Conservation (phyloP, 352 stramenopile species). For the Pythium graminicola region DNA sequence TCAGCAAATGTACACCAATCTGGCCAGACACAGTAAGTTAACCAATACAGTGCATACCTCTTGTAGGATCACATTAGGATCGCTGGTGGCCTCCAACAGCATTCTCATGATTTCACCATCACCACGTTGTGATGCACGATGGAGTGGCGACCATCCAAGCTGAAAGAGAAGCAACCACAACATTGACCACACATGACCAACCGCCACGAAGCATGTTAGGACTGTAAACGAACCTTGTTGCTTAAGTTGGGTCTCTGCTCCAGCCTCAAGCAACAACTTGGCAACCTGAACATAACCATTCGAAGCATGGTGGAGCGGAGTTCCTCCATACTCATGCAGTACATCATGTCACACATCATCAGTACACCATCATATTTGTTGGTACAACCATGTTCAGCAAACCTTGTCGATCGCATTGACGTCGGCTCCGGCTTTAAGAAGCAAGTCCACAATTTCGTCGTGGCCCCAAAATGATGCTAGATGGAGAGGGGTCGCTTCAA, state of each 20-base stretch:
- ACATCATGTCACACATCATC: background rate
- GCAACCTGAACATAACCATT: background rate
- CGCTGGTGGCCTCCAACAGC: background rate
- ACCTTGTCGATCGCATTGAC: background rate
- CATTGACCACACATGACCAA: background rate
- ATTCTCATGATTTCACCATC: background rate
- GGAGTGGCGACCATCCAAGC: background rate
- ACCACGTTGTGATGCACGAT: background rate
- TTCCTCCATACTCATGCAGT: background rate
- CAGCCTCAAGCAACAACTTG: background rate
- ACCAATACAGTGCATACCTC: no score
- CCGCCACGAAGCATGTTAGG: background rate
- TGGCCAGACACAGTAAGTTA: background rate
- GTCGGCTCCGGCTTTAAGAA: background rate
- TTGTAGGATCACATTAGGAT: background rate
- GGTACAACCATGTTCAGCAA: background rate
- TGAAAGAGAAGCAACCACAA: background rate
- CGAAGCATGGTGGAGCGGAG: background rate
- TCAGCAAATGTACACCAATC: background rate
- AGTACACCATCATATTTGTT: background rate
- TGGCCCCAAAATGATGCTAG: background rate
- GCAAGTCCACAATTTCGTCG: background rate
- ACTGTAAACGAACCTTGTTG: background rate
- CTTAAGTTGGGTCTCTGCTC: background rate
- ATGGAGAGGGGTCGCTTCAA: background rate